A percentile compares a stretch with the other conserved stretches of the same genome.
Conservation (phyloP, 169 alveolate genomes). For the Eimeria brunetti region DNA sequence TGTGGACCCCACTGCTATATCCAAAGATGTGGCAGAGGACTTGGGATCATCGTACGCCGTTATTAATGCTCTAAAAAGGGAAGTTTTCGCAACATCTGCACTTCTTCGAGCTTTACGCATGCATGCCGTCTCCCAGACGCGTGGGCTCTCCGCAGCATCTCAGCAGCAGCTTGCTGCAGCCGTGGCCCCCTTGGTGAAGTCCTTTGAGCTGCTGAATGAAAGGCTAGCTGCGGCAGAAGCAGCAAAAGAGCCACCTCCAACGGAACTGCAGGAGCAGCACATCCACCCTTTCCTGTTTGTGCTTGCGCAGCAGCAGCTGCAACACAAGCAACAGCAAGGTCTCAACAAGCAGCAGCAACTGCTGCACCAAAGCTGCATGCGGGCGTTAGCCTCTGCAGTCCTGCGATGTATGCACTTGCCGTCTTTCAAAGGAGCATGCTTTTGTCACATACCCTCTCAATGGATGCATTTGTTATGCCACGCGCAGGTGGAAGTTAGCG, state of each 20-base stretch:
- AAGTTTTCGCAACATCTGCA: slow-evolving; percentile 56
- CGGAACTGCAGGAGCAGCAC: slow-evolving; percentile 69
- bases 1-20: neutral
- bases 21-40: slow-evolving; percentile 1
- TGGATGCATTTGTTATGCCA: neutral
- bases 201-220: slow-evolving; percentile 47
- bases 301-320: slow-evolving; percentile 71
- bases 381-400: slow-evolving; percentile 70
- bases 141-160: slow-evolving; percentile 43
- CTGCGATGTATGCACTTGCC: slow-evolving; percentile 41
- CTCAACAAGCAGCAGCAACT: slow-evolving; percentile 67
- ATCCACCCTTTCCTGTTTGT: slow-evolving; percentile 72
- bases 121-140: slow-evolving; percentile 32
- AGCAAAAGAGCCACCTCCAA: slow-evolving; percentile 59
- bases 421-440: neutral
- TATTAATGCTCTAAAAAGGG: slow-evolving; percentile 55
- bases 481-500: neutral
- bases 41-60: neutral
- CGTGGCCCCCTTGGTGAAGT: slow-evolving; percentile 51
- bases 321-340: slow-evolving; percentile 64
- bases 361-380: slow-evolving; percentile 75
- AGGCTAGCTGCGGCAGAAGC: slow-evolving; percentile 70
- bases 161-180: slow-evolving; percentile 76
- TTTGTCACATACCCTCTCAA: neutral
- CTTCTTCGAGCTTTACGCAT: slow-evolving; percentile 50